A percentile compares a stretch with the other conserved stretches of the same genome.
Conservation (phyloP, 2,329 filamentous ascomycete genomes). For the Alternaria infectoria region DNA sequence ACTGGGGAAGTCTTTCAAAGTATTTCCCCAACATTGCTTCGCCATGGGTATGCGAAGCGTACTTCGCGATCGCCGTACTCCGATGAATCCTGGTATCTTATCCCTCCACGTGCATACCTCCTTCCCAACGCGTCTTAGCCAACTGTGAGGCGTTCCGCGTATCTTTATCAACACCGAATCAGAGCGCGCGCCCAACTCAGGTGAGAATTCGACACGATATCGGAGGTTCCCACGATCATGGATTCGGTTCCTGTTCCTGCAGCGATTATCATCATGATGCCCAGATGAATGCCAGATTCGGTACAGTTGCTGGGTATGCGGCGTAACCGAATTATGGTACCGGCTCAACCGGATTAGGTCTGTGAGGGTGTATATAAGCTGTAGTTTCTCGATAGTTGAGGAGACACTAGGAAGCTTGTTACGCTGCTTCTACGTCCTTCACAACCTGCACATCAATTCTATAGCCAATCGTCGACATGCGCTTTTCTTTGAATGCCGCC, state of each 20-base stretch:
- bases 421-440: neutral
- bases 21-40: neutral
- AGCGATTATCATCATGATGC: conserved; percentile 1
- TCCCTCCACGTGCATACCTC: conserved; percentile 1
- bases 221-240: neutral
- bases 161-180: conserved; percentile 10
- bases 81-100: conserved; percentile 3
- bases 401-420: neutral
- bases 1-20: neutral
- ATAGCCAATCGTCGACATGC: conserved; percentile 14
- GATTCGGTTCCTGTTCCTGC: conserved; percentile 5
- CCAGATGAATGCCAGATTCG: neutral
- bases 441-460: neutral
- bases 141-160: neutral
- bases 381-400: neutral
- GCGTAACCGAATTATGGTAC: neutral
- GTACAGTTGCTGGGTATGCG: neutral
- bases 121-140: conserved; percentile 6
- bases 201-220: conserved; percentile 6
- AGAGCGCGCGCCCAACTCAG: neutral
- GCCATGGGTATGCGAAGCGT: neutral
- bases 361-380: neutral
- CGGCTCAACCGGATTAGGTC: neutral
- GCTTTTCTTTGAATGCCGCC: conserved; percentile 17
- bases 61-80: conserved; percentile 2